phyloP scores from a whole-genome alignment of 106 monocot genomes.

The Ottelia alismoides region DNA sequence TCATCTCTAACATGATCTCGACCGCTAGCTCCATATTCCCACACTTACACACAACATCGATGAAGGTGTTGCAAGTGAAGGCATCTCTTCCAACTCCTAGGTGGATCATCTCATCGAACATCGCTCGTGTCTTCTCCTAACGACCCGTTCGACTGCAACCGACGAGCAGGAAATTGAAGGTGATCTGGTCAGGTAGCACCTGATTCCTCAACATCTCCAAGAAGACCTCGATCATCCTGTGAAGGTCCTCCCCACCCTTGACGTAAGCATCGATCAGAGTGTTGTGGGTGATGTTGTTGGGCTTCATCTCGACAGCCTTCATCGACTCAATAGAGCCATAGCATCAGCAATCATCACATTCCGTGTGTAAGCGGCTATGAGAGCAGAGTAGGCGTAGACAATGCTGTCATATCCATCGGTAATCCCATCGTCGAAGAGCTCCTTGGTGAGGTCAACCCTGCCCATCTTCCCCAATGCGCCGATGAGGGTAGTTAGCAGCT shows the following conservation, averaged over 20 bases:
- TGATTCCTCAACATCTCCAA: slow-evolving; percentile 63
- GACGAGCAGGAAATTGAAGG: slow-evolving; percentile 85
- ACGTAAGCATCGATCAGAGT: slow-evolving; percentile 86
- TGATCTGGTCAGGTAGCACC: slow-evolving; percentile 69
- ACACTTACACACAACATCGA: slow-evolving; percentile 82
- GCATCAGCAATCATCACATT: slow-evolving; percentile 49
- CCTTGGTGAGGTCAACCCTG: slow-evolving; percentile 44
- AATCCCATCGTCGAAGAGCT: slow-evolving; percentile 40
- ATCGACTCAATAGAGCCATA: slow-evolving; percentile 39
- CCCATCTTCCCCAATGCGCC: slow-evolving; percentile 61
- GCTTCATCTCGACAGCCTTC: slow-evolving; percentile 47
- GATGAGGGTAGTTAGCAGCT: slow-evolving; percentile 67
- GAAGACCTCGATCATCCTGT: slow-evolving; percentile 40
- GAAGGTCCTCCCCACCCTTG: slow-evolving; percentile 59
- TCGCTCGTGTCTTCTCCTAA: slow-evolving; percentile 42
- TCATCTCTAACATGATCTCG: slow-evolving; percentile 49
- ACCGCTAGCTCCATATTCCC: slow-evolving; percentile 83
- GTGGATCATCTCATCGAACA: slow-evolving; percentile 83
- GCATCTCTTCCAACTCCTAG: slow-evolving; percentile 66
- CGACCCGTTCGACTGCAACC: slow-evolving; percentile 76
- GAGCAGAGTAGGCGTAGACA: slow-evolving; percentile 68
- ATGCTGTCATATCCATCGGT: slow-evolving; percentile 54
- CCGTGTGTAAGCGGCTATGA: slow-evolving; percentile 71
- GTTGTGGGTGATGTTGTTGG: slow-evolving; percentile 74
- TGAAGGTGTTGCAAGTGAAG: slow-evolving; percentile 86